Conservation (phyloP, 805 yeast genomes). For the Yarrowia bubula region DNA sequence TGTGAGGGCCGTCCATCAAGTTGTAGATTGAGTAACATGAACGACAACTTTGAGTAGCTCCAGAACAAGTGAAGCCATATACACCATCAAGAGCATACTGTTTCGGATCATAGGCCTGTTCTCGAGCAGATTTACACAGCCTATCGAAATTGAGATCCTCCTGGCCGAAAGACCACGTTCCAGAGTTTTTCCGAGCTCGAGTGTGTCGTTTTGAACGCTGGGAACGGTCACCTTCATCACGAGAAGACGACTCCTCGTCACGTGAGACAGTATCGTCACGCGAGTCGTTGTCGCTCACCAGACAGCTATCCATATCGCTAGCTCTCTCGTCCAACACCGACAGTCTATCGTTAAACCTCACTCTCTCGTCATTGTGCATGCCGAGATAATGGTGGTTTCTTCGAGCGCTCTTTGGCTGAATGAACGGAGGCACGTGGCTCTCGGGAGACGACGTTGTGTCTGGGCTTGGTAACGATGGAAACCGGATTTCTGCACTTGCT, state of each 20-base stretch:
- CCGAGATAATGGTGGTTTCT: not conserved
- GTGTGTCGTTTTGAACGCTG: not conserved
- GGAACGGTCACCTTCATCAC: constrained; percentile 3
- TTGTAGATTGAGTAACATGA: not conserved
- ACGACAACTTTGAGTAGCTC: not conserved
- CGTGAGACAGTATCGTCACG: not conserved
- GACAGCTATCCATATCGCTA: not conserved
- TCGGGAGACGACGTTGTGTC: constrained; percentile 5
- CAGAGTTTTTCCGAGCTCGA: not conserved
- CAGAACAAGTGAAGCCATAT: not conserved
- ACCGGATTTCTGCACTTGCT: not conserved
- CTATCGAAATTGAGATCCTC: constrained; percentile 8
- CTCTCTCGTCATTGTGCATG: not conserved
- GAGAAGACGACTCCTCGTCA: constrained; percentile 6
- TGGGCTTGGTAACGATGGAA: constrained; percentile 13
- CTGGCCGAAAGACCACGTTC: not conserved
- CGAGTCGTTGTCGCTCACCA: not conserved
- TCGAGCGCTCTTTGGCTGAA: constrained; percentile 1
- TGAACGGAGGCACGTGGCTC: constrained; percentile 1
- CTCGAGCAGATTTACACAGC: constrained; percentile 6
- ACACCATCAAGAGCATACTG: not conserved
- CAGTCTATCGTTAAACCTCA: constrained; percentile 1
- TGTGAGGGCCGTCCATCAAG: constrained; percentile 21
- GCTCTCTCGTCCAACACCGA: not conserved
- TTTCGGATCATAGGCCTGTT: not conserved